Conservation (phyloP, 331 rosid species). For the Quercus lobata region DNA sequence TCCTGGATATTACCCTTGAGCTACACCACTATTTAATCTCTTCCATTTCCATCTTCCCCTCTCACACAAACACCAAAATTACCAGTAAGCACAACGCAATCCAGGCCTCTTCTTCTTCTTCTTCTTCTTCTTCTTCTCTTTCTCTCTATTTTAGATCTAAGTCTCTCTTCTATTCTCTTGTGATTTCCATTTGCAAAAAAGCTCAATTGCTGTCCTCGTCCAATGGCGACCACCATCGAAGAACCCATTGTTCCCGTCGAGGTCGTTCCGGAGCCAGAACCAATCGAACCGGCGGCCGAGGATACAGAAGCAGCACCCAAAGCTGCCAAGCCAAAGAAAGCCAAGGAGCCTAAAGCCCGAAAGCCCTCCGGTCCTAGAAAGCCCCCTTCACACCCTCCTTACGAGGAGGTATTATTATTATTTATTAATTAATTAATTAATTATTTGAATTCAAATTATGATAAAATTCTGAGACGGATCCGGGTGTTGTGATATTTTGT, state of each 20-base stretch:
- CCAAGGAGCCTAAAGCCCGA: slow-evolving; percentile 50
- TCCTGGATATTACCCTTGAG: slow-evolving; percentile 26
- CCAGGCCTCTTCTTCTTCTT: too few relatives aligned
- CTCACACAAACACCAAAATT: slow-evolving; percentile 36
- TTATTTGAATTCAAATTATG: not conserved
- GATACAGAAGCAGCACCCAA: slow-evolving; percentile 28
- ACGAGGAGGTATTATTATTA: slow-evolving; percentile 58
- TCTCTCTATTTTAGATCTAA: not conserved
- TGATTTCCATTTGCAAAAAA: not conserved
- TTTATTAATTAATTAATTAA: not conserved
- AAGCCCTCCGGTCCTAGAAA: slow-evolving; percentile 45
- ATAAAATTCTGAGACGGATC: slow-evolving; percentile 1
- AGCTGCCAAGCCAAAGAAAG: slow-evolving; percentile 38
- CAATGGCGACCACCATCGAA: slow-evolving; percentile 53
- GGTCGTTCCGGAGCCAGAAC: slow-evolving; percentile 22
- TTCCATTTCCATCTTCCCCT: slow-evolving; percentile 29
- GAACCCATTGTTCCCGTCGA: slow-evolving; percentile 41
- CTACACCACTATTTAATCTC: slow-evolving; percentile 59
- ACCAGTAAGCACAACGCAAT: slow-evolving; percentile 11
- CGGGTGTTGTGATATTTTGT: not conserved
- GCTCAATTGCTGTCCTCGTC: not conserved
- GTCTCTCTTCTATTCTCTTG: not conserved
- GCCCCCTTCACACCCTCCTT: slow-evolving; percentile 64
- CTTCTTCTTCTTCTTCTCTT: too few relatives aligned
- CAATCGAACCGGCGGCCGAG: slow-evolving; percentile 16